Evolutionary conservation across 2,329 filamentous ascomycete genomes (phyloP).

Genomic region (Claviceps purpurea): DNA sequence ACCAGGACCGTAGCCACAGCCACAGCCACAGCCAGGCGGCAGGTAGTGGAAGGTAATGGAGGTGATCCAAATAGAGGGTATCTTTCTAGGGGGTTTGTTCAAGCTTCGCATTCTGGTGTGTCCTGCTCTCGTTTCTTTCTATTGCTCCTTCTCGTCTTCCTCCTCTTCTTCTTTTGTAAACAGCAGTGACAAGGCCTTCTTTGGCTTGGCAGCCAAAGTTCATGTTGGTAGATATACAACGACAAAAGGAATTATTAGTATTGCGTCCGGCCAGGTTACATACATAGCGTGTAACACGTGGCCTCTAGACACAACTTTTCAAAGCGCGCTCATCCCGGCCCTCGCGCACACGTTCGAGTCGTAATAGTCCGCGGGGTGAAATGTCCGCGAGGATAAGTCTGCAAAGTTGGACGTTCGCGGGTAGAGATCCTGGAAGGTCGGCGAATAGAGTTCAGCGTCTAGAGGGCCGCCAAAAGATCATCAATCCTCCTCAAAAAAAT

Average conservation of each 20-base stretch:
- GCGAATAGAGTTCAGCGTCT: no score
- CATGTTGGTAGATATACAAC: background rate
- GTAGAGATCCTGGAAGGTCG: background rate
- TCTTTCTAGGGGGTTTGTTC: slow-evolving; percentile 20
- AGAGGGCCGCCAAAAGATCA: background rate
- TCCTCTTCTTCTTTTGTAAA: background rate
- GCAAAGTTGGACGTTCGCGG: no score
- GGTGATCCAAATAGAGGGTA: slow-evolving; percentile 24
- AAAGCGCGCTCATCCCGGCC: no score
- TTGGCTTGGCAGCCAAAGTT: background rate
- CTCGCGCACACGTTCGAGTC: no score
- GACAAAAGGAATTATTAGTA: slow-evolving; percentile 3
- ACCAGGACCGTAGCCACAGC: no score
- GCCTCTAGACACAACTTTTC: no score
- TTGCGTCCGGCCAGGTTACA: background rate
- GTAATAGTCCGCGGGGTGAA: no score
- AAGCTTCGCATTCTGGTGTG: slow-evolving; percentile 18
- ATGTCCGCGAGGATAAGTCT: no score
- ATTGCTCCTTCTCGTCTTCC: background rate
- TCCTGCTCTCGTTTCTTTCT: background rate
- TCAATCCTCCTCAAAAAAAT: slow-evolving; percentile 41
- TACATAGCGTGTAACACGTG: background rate
- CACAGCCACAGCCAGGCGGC: no score
- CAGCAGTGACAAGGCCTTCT: background rate
- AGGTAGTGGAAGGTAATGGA: background rate